Evolutionary conservation across 192 early-diverging fungal species (phyloP), one percentile per base, ranked within the genome.

Genomic region (Spizellomyces punctatus): DNA sequence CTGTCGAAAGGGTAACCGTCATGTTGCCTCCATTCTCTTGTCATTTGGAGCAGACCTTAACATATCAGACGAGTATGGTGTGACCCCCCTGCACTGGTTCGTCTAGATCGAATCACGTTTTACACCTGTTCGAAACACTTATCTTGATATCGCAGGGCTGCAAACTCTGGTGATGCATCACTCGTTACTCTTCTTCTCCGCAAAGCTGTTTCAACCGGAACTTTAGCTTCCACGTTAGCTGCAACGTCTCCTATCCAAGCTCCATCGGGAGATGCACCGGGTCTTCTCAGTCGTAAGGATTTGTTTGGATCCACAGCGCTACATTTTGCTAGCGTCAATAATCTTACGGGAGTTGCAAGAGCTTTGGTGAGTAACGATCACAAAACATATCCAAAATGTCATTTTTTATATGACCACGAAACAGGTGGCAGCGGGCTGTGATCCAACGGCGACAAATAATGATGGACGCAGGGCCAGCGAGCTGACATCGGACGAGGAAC

Each of bases 311-410:
- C 49, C 12, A 72, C 71, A 0, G 49, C 71, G 22, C 45, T 72
- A 50, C 71, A 72, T 43, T 72, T 72, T 44, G 71, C 71, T 8
- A 72, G 71, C 58, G 71, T 72, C 21, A 36, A 49, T 6, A 65
- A 65, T 43, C 9, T 27, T 10, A 21, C 19, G 50, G 71, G 50
- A 50, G 63, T 64, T 17, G 71, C 42, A 6, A 22, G 45, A 16
- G 61, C 61, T 16, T 46, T 72, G 71, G 71, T 72, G 42, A 58
- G 66, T 67, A 16, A 8, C 7, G 10, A 8, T 64, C 16, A 10
- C n/a, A 3, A 36, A 36, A 36, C 27, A 36, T 17, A 1, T 17
- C 5, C 46, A 10, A 46, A 9, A 12, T 0, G 63, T 41, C 41
- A 64, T n/a, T 21, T 21, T 17, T 27, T 17, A 14, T 10, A 27